Conservation (phyloP, 768 basidiomycete genomes). For the Xerocomus spinulosus region DNA sequence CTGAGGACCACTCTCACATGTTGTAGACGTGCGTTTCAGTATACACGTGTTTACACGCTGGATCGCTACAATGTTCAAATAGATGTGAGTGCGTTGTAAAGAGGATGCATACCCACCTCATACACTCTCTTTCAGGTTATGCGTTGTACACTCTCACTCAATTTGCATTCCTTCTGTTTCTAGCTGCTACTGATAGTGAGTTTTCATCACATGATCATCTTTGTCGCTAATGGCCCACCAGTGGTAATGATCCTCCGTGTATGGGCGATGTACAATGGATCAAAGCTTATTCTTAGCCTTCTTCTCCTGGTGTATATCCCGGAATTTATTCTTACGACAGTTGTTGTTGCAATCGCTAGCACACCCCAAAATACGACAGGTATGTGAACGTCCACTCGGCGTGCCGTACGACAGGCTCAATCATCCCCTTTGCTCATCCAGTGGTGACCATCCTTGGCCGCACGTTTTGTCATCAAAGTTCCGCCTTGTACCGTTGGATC, state of each 20-base stretch:
- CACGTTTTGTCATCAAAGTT: background rate
- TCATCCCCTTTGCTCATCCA: background rate
- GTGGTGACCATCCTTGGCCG: background rate
- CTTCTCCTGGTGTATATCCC: constrained; percentile 4
- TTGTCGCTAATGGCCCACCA: background rate
- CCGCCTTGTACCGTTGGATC: background rate
- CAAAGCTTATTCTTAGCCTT: constrained; percentile 1
- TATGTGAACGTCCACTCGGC: background rate
- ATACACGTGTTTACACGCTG: background rate
- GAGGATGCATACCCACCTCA: too few species aligned
- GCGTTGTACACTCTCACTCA: background rate
- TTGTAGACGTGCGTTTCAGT: background rate
- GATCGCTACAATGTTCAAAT: background rate
- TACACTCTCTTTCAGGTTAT: background rate
- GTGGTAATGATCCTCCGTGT: constrained; percentile 11
- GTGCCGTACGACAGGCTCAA: background rate
- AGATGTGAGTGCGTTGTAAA: constrained; percentile 4
- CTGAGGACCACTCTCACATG: background rate
- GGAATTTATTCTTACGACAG: background rate
- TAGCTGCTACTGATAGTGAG: constrained; percentile 6
- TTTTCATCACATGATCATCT: background rate
- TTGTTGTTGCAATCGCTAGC: background rate
- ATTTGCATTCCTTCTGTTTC: constrained; percentile 1
- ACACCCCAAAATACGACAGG: background rate
- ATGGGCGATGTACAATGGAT: constrained; percentile 5